Conservation (phyloP, 306 rosid species). For the Medicago ruthenica region DNA sequence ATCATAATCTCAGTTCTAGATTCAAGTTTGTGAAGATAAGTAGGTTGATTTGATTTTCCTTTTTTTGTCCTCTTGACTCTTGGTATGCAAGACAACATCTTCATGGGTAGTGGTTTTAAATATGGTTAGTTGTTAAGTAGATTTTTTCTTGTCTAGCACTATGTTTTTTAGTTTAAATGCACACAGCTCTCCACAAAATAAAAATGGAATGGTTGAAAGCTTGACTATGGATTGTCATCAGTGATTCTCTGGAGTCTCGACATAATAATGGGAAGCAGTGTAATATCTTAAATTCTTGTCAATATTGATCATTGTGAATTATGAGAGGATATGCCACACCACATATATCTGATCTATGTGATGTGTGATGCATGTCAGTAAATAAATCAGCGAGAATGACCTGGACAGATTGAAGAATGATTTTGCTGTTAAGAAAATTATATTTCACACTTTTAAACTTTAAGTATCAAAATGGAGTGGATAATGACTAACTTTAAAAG, state of each 20-base stretch:
- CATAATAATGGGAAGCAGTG: neutral
- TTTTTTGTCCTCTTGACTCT: neutral
- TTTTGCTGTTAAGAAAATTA: neutral
- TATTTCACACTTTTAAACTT: constrained; percentile 11
- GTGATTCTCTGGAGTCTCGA: neutral
- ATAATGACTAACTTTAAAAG: constrained; percentile 11
- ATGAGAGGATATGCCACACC: neutral
- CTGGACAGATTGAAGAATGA: neutral
- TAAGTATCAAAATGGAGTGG: constrained; percentile 9
- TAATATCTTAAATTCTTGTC: neutral
- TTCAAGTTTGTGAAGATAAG: neutral
- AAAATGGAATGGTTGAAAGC: neutral
- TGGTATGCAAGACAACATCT: neutral
- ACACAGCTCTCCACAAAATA: neutral
- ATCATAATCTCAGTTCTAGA: constrained; percentile 11
- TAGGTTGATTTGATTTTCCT: neutral
- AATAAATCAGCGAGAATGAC: neutral
- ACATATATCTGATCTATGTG: neutral
- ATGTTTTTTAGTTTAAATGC: neutral
- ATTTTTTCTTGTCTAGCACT: neutral
- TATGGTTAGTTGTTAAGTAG: neutral
- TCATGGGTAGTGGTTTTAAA: neutral
- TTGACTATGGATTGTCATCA: neutral
- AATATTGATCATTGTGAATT: constrained; percentile 26
- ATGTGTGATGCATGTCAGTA: neutral